Conservation (phyloP, 2,329 filamentous ascomycete species). For the Arachnopeziza araneosa region DNA sequence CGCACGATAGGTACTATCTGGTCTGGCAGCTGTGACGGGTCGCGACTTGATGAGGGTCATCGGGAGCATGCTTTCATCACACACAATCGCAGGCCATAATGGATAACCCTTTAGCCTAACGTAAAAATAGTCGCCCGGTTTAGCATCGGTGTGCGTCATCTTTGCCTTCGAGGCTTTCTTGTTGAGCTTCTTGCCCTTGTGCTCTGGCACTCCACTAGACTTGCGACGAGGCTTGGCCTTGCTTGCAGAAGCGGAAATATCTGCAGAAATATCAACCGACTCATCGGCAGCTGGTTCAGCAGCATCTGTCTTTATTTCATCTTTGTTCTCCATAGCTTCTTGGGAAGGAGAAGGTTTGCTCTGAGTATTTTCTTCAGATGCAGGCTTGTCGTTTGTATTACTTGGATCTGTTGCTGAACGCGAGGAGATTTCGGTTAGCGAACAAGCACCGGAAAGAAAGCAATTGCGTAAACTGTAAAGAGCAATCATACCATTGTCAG, state of each 20-base stretch:
- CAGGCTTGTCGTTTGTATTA: slow-evolving; percentile 19
- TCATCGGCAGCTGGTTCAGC: slow-evolving; percentile 23
- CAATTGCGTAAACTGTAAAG: slow-evolving; percentile 7
- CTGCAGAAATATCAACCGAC: slow-evolving; percentile 31
- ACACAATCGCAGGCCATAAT: slow-evolving; percentile 90
- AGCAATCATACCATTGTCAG: slow-evolving; percentile 18
- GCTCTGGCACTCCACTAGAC: slow-evolving; percentile 60
- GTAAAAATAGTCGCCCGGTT: slow-evolving; percentile 88
- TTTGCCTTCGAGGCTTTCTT: slow-evolving; percentile 77
- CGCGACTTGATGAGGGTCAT: slow-evolving; percentile 68
- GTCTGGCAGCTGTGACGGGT: slow-evolving; percentile 75
- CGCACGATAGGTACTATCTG: slow-evolving; percentile 81
- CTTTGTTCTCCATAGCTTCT: slow-evolving; percentile 28
- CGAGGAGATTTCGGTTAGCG: slow-evolving; percentile 18
- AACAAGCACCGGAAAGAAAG: slow-evolving; percentile 2
- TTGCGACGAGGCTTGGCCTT: slow-evolving; percentile 61
- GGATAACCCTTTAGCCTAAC: slow-evolving; percentile 93
- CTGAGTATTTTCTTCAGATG: slow-evolving; percentile 15
- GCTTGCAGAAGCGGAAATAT: slow-evolving; percentile 37
- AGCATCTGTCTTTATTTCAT: slow-evolving; percentile 26
- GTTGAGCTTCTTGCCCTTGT: slow-evolving; percentile 74
- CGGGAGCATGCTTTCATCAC: slow-evolving; percentile 91
- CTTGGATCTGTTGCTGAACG: slow-evolving; percentile 17
- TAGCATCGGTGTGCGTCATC: slow-evolving; percentile 67
- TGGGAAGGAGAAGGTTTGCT: slow-evolving; percentile 17